Evolutionary conservation across 495 filamentous ascomycete genomes (phyloP), one percentile per base, ranked within the genome.

Genomic region (Cairneyella variabilis): DNA sequence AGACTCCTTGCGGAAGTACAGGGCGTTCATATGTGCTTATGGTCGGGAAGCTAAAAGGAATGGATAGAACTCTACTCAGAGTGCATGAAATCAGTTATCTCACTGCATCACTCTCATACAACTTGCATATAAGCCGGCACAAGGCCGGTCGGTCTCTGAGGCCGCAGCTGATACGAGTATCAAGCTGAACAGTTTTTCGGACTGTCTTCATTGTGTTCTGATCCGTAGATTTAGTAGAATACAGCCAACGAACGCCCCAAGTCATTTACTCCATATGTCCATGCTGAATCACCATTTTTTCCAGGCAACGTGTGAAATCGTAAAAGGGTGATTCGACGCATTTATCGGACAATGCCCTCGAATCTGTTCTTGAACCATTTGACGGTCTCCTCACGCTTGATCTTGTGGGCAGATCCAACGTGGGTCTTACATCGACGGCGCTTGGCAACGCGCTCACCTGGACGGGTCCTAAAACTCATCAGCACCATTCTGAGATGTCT

Each of bases 331-430:
- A n/a, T n/a, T n/a, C n/a, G n/a, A n/a, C n/a, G n/a, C n/a, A 54
- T 61, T 61, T 64, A 64, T 51, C 62, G 47, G 55, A 64, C 62
- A 46, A 64, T 64, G 54, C 62, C 62, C 73, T 98, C 93, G 83
- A 96, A 98, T 74, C 93, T 85, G 79, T 88, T 87, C 88, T 97
- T 99, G 89, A 96, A 97, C 91, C 93, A 99, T 76, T 90, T 95
- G 71, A 97, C 80, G 64, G 91, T 96, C 83, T 99, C 95, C 57
- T 75, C 73, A 65, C 88, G 83, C 82, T 81, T 88, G 83, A 99
- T 96, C 65, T 85, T 84, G 86, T 99, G 95, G 70, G 76, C 77
- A 66, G 86, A 70, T 68, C 95, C 95, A 68, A 99, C 83, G 65
- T 75, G 77, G 77, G 83, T 77, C 82, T 95, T 88, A 80, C 77